Base-by-base conservation (phyloP, 176 grass and related monocot species). In the Rhynchospora tenuis region DNA sequence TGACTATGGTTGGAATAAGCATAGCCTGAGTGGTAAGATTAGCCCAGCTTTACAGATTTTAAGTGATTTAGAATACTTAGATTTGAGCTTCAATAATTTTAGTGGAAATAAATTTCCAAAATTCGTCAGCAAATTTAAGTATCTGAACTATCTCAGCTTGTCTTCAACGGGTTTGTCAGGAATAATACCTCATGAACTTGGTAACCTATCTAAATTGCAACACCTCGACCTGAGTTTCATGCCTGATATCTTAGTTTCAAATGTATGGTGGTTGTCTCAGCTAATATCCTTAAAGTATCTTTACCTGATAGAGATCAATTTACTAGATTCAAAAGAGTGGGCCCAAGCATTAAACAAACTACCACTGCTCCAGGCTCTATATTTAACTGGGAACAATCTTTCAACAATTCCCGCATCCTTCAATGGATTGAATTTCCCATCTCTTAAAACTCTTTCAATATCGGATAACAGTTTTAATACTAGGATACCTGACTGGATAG, bases 71-170 rank as follows among this genome's bases (percentile, higher is more conserved):
- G 38, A 22, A 1, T 17, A 83, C 47, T 29, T 90, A 8, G 88
- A 90, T 51, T 80, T 87, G 27, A 90, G 85, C 43, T 50, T n/a
- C 50, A 86, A 90, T 33, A 46, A 72, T 59, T 79, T 90, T 44
- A 4, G 5, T 6, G 76, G 44, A 26, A 54, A 51, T 10, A 57
- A 5, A 58, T 20, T 81, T 22, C 87, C 87, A 0, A 5, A 51
- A 19, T 88, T 88, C 14, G 15, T 88, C 6, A 73, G 73, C 15
- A 70, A 45, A 1, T 59, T 88, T 9, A 62, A 26, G 24, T 59
- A 80, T 15, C 55, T 83, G 23, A 51, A 59, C 51, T 80, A 84
- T 45, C 81, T 88, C 22, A 67, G 84, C 5, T 83, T 88, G 59
- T 79, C 69, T 22, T 22, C 7, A 6, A 33, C 54, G 17, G 0